Evolutionary conservation across 306 rosid genomes (phyloP).

Genomic region (Glycine soja): DNA sequence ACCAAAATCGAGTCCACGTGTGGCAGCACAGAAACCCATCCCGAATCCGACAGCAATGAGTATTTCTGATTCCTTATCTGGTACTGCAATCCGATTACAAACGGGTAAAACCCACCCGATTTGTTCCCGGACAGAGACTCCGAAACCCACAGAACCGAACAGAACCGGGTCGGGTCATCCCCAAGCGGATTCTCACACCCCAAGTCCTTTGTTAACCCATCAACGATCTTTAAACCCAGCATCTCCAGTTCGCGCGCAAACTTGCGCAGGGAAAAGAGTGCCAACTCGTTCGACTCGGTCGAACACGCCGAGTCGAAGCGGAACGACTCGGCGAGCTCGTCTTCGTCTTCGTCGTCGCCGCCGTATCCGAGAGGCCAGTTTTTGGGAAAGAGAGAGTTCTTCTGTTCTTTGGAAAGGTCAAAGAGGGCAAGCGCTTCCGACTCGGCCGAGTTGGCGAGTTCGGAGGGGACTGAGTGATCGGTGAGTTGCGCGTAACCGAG

Average conservation of each 20-base stretch:
- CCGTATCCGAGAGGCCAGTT: constrained; percentile 81
- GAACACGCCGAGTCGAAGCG: constrained; percentile 61
- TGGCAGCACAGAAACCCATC: constrained; percentile 74
- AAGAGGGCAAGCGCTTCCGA: constrained; percentile 71
- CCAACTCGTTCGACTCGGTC: constrained; percentile 53
- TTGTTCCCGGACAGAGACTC: constrained; percentile 47
- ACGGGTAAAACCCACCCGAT: constrained; percentile 77
- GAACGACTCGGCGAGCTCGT: constrained; percentile 63
- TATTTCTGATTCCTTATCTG: constrained; percentile 67
- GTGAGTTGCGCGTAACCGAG: constrained; percentile 81
- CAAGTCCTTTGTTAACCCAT: constrained; percentile 52
- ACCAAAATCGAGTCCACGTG: constrained; percentile 73
- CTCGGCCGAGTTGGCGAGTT: constrained; percentile 80
- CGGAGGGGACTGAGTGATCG: constrained; percentile 58
- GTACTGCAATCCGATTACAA: constrained; percentile 70
- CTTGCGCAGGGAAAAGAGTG: constrained; percentile 52
- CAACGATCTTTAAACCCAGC: constrained; percentile 67
- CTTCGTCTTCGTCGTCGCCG: constrained; percentile 47
- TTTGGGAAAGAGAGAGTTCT: constrained; percentile 56
- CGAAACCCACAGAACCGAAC: constrained; percentile 69
- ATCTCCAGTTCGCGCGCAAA: constrained; percentile 64
- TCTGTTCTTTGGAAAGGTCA: constrained; percentile 57
- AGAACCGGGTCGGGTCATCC: constrained; percentile 52
- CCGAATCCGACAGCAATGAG: constrained; percentile 75
- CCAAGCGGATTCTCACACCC: constrained; percentile 62